These are phyloP conservation scores for Basipetospora chlamydospora DNA, from an alignment of 2,329 filamentous ascomycete genomes.

Conservation along the genomic window DNA sequence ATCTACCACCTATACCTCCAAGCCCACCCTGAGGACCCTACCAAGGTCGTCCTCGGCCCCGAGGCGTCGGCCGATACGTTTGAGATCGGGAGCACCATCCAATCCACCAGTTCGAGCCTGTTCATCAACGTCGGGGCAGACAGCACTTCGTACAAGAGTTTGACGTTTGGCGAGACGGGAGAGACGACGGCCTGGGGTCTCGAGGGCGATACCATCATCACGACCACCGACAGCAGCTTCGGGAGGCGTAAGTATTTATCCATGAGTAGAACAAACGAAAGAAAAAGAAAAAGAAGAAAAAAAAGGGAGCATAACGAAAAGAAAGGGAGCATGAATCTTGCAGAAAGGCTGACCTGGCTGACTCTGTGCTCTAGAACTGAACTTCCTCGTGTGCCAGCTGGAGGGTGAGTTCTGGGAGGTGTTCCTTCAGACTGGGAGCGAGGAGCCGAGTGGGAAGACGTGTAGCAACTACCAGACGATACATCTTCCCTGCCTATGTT, in stretches of 20 bases:
- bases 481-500: slow-evolving; percentile 37
- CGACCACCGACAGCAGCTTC: slow-evolving; percentile 24
- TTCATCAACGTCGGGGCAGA: slow-evolving; percentile 32
- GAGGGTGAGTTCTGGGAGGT: slow-evolving; percentile 31
- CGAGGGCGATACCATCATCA: slow-evolving; percentile 30
- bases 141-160: slow-evolving; percentile 35
- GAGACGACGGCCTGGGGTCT: slow-evolving; percentile 34
- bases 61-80: slow-evolving; percentile 32
- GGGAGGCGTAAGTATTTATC: slow-evolving; percentile 21
- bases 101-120: slow-evolving; percentile 29
- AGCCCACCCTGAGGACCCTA: slow-evolving; percentile 25
- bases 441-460: slow-evolving; percentile 29
- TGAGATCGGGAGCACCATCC: slow-evolving; percentile 32
- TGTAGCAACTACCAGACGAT: slow-evolving; percentile 41
- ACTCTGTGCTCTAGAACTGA: slow-evolving; percentile 27
- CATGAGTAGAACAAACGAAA: no score
- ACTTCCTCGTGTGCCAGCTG: slow-evolving; percentile 33
- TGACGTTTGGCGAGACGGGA: slow-evolving; percentile 26
- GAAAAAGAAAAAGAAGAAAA: no score
- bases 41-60: slow-evolving; percentile 33
- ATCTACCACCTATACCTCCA: slow-evolving; percentile 40
- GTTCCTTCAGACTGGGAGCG: slow-evolving; percentile 36
- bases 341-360: slow-evolving; percentile 6
- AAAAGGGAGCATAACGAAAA: no score
- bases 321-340: no score